A percentile compares a stretch with the other conserved stretches of the same genome.
Conservation (phyloP, 2,329 filamentous ascomycete species). For the Sclerotinia trifoliorum region DNA sequence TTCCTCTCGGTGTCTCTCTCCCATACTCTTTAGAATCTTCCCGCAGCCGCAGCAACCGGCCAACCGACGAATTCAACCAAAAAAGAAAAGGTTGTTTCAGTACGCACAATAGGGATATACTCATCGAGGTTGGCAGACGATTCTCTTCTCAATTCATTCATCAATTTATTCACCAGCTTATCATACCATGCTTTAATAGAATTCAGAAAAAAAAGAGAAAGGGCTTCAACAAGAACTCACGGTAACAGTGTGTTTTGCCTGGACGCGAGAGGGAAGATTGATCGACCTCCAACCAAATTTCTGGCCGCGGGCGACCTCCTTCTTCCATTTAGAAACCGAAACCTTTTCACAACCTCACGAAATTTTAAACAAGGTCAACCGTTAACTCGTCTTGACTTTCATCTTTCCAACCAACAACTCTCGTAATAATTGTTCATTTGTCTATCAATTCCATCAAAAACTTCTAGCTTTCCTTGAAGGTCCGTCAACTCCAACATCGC, state of each 20-base stretch:
- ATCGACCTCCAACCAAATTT: conserved; percentile 34
- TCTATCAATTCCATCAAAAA: conserved; percentile 21
- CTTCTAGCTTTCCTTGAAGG: conserved; percentile 32
- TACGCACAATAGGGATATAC: conserved; percentile 10
- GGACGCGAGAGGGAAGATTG: conserved; percentile 25
- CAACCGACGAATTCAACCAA: conserved; percentile 1
- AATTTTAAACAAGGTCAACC: conserved; percentile 37
- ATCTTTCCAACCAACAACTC: conserved; percentile 26
- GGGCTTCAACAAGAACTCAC: conserved; percentile 27
- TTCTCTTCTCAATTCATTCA: background rate
- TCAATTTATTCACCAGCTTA: conserved; percentile 11
- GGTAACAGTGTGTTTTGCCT: conserved; percentile 38
- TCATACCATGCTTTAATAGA: conserved; percentile 16
- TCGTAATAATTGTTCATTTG: conserved; percentile 39
- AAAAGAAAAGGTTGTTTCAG: conserved; percentile 16
- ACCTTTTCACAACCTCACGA: conserved; percentile 36
- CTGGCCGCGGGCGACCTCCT: conserved; percentile 59
- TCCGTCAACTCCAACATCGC: conserved; percentile 33
- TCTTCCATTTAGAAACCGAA: conserved; percentile 37
- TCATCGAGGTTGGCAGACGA: conserved; percentile 23
- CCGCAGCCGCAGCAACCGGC: conserved; percentile 17
- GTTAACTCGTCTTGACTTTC: conserved; percentile 41
- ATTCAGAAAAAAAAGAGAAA: background rate
- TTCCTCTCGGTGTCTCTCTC: conserved; percentile 10
- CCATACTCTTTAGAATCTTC: background rate